Percentiles rank a stretch among this genome's conserved stretches.
These are phyloP conservation scores for Aspergillus leporis DNA, from an alignment of 495 filamentous ascomycete genomes.

Conservation along the genomic window DNA sequence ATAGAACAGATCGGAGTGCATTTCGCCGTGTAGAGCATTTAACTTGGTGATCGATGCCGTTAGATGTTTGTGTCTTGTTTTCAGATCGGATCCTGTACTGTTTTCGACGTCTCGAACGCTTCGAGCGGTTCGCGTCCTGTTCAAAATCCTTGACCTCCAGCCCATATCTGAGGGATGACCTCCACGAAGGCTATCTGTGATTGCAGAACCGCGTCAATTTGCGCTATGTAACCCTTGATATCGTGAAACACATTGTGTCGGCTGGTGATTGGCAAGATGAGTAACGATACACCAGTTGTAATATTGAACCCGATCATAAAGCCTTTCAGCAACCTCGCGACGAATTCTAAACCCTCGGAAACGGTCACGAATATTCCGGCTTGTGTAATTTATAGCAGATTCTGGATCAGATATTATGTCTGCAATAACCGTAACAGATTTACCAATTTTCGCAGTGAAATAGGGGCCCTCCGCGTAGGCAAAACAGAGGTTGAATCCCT, in stretches of 20 bases:
- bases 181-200: conserved; percentile 60
- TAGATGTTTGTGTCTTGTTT: conserved; percentile 40
- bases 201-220: conserved; percentile 51
- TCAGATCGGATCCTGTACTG: conserved; percentile 40
- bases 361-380: conserved; percentile 50
- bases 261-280: conserved; percentile 66
- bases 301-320: conserved; percentile 70
- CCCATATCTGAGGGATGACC: conserved; percentile 29
- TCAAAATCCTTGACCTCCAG: conserved; percentile 20
- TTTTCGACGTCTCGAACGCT: conserved; percentile 20
- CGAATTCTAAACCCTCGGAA: conserved; percentile 49
- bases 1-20: conserved; percentile 66
- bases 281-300: conserved; percentile 58
- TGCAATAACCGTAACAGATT: too few relatives aligned
- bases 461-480: too few relatives aligned
- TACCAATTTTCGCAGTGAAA: too few relatives aligned
- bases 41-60: conserved; percentile 49
- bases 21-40: conserved; percentile 62
- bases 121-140: conserved; percentile 25
- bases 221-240: conserved; percentile 50
- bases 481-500: too few relatives aligned
- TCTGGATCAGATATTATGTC: too few relatives aligned
- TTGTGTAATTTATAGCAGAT: too few relatives aligned
- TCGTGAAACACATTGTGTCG: conserved; percentile 58
- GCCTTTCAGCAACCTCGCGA: conserved; percentile 54